Conservation (phyloP, 1,284 basidiomycete species). For the Cryptococcus sp. region DNA sequence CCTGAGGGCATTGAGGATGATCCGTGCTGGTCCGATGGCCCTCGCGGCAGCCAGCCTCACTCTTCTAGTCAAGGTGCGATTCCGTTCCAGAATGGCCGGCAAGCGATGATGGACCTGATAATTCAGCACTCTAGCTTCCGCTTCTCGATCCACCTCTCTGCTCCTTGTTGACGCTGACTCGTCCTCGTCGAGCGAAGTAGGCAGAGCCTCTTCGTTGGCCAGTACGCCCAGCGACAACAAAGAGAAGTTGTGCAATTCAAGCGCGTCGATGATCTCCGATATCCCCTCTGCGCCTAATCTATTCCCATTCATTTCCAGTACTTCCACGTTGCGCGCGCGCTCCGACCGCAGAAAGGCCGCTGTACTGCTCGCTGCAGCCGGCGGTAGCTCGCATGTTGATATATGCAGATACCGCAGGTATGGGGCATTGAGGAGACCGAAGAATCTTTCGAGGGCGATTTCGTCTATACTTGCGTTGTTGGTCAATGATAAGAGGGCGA, state of each 20-base stretch:
- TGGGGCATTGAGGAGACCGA: conserved; percentile 28
- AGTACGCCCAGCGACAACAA: conserved; percentile 35
- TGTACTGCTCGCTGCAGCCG: conserved; percentile 17
- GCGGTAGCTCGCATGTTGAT: conserved; percentile 37
- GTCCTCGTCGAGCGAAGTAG: not conserved
- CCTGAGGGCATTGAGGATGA: conserved; percentile 39
- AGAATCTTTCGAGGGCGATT: conserved; percentile 24
- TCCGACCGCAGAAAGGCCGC: conserved; percentile 25
- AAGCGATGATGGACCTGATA: conserved; percentile 36
- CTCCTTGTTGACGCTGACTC: not conserved
- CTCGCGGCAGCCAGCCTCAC: conserved; percentile 30
- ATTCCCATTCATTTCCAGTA: conserved; percentile 46
- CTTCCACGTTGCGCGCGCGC: conserved; percentile 31
- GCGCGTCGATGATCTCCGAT: conserved; percentile 34
- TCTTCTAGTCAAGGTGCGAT: conserved; percentile 36
- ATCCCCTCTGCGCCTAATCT: conserved; percentile 34
- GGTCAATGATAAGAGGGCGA: conserved; percentile 36
- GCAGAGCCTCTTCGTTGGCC: conserved; percentile 23
- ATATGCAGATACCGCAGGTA: conserved; percentile 39
- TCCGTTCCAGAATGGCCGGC: conserved; percentile 36
- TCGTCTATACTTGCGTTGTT: conserved; percentile 33
- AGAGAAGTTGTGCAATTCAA: conserved; percentile 37
- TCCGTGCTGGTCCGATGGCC: conserved; percentile 31
- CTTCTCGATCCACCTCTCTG: conserved; percentile 8
- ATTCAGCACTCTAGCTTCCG: conserved; percentile 19